phyloP scores from a whole-genome alignment of 2,329 filamentous ascomycete species.

The Cyphellophora attinorum region DNA sequence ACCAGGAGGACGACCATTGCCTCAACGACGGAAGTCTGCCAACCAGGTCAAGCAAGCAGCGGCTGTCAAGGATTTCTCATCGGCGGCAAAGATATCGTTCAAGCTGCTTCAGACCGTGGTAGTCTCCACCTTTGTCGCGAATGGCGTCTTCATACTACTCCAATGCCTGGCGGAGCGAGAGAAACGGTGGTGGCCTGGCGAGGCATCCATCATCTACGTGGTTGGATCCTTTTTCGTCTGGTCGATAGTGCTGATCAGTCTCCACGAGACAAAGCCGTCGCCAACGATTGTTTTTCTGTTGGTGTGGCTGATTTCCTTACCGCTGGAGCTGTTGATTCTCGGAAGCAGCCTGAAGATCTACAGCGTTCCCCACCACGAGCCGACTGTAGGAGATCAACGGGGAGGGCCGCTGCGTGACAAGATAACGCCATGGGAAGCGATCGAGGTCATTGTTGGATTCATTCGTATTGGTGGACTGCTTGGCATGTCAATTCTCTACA shows the following conservation, averaged over 20 bases:
- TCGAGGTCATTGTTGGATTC: constrained; percentile 46
- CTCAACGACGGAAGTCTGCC: constrained; percentile 50
- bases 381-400: constrained; percentile 39
- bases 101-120: constrained; percentile 63
- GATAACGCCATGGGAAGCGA: constrained; percentile 32
- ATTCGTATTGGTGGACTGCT: constrained; percentile 59
- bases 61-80: constrained; percentile 49
- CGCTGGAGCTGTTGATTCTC: constrained; percentile 65
- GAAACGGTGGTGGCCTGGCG: constrained; percentile 72
- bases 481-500: constrained; percentile 52
- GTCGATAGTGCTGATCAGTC: constrained; percentile 72
- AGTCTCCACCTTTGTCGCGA: constrained; percentile 65
- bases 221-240: constrained; percentile 80
- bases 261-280: constrained; percentile 73
- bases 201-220: constrained; percentile 70
- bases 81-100: constrained; percentile 61
- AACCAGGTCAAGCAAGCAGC: constrained; percentile 37
- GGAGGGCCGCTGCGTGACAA: constrained; percentile 31
- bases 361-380: constrained; percentile 56
- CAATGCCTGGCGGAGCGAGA: constrained; percentile 61
- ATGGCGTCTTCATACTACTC: constrained; percentile 61
- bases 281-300: constrained; percentile 71
- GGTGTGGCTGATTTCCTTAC: constrained; percentile 66
- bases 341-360: constrained; percentile 60
- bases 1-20: constrained; percentile 82